phyloP scores from a whole-genome alignment of 768 basidiomycete species.

The Trametes cinnabarina region DNA sequence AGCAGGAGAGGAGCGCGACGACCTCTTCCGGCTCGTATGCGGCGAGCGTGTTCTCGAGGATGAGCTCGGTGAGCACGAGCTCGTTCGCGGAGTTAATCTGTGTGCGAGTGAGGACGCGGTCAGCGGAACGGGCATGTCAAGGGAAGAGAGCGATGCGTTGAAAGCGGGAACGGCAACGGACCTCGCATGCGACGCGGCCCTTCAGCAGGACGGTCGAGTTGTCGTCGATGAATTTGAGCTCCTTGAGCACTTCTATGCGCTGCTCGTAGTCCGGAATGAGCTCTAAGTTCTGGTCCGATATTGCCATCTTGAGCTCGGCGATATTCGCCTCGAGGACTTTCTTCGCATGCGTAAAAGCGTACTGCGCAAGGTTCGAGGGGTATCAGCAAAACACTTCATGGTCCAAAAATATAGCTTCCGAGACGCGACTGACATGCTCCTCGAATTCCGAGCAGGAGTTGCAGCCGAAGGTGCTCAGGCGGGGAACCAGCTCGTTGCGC shows the following conservation, averaged over 20 bases:
- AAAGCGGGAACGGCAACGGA: conserved; percentile 29
- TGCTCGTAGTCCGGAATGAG: conserved; percentile 97
- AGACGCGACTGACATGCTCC: conserved; percentile 57
- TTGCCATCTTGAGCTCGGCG: conserved; percentile 71
- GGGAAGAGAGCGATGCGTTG: too few species aligned
- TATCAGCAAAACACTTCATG: background rate
- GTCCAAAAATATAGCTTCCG: background rate
- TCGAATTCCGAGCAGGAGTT: conserved; percentile 64
- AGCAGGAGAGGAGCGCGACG: conserved; percentile 92
- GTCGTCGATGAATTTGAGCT: conserved; percentile 91
- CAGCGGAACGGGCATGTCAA: too few species aligned
- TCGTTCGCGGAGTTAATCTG: conserved; percentile 99
- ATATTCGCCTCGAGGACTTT: conserved; percentile 75
- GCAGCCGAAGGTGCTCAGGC: conserved; percentile 48
- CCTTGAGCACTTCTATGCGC: conserved; percentile 84
- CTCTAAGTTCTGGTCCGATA: conserved; percentile 96
- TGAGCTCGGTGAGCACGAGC: conserved; percentile 92
- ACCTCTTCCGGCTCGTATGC: conserved; percentile 93
- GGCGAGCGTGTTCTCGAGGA: conserved; percentile 92
- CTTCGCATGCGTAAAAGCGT: conserved; percentile 68
- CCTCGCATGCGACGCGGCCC: conserved; percentile 97
- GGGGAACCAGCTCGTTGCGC: conserved; percentile 49
- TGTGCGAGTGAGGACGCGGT: background rate
- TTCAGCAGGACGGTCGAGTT: conserved; percentile 95
- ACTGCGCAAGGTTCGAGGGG: conserved; percentile 46